These are phyloP conservation scores for Aspergillus baeticus DNA, from an alignment of 495 filamentous ascomycete genomes.

Conservation along the genomic window DNA sequence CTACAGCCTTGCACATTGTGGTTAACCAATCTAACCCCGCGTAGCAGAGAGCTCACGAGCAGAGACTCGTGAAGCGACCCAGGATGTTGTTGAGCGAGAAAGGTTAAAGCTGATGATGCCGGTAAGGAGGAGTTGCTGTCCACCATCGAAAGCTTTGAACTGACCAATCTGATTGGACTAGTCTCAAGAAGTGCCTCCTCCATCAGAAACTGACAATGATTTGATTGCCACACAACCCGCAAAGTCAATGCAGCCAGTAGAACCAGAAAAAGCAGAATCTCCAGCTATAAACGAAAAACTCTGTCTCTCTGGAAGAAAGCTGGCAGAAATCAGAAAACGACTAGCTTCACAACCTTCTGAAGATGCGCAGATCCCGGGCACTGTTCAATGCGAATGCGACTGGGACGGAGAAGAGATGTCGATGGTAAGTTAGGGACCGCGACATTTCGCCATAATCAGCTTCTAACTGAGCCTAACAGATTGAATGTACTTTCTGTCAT, in stretches of 20 bases:
- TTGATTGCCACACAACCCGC: constrained; percentile 24
- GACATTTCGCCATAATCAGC: background rate
- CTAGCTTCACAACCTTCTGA: background rate
- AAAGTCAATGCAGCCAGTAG: background rate
- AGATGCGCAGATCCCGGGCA: background rate
- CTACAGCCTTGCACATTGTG: background rate
- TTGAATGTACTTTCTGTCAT: constrained; percentile 45
- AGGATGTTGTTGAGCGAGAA: constrained; percentile 23
- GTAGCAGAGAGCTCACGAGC: constrained; percentile 9
- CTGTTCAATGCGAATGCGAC: constrained; percentile 42
- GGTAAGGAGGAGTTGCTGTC: constrained; percentile 11
- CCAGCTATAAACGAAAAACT: background rate
- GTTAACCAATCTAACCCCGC: background rate
- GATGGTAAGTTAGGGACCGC: constrained; percentile 34
- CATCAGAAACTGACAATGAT: constrained; percentile 13
- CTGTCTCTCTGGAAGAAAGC: constrained; percentile 10
- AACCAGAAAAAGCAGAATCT: background rate
- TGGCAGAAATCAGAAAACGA: constrained; percentile 11
- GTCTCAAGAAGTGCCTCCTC: constrained; percentile 15
- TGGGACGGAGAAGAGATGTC: constrained; percentile 35
- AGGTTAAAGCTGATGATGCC: constrained; percentile 27
- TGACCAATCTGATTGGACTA: constrained; percentile 8
- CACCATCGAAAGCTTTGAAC: background rate
- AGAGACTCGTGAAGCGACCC: constrained; percentile 20
- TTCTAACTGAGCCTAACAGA: constrained; percentile 25